A percentile compares a stretch with the other conserved stretches of the same genome.
phyloP scores from a whole-genome alignment of 306 rosid species.

The Vigna reflexopilosa region DNA sequence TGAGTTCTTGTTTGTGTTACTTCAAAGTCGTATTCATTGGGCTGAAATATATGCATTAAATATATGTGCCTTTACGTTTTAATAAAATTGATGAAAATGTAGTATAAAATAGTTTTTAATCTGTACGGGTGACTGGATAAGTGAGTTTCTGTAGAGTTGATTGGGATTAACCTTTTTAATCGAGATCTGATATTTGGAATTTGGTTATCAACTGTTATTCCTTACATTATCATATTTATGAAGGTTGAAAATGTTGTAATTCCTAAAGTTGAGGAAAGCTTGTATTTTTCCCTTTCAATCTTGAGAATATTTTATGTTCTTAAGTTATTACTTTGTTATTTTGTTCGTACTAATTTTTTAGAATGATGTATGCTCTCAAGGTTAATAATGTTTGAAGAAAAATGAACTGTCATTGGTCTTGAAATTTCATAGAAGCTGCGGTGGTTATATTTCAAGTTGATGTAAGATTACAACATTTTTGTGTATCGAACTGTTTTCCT shows the following conservation, averaged over 20 bases:
- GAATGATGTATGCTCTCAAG: background rate
- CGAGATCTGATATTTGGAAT: conserved; percentile 19
- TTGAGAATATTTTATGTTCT: conserved; percentile 13
- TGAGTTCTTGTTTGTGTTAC: too few relatives aligned
- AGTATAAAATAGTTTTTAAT: conserved; percentile 25
- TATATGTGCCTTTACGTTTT: conserved; percentile 33
- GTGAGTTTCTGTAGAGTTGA: conserved; percentile 13
- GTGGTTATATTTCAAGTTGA: too few relatives aligned
- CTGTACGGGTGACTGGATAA: background rate
- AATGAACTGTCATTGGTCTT: too few relatives aligned
- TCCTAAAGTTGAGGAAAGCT: conserved; percentile 13
- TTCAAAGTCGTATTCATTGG: too few relatives aligned
- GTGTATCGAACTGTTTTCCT: background rate
- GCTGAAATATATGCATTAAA: conserved; percentile 27
- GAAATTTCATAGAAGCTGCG: background rate
- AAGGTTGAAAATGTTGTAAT: conserved; percentile 23
- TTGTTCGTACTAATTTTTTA: background rate
- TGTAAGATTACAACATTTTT: background rate
- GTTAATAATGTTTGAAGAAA: background rate
- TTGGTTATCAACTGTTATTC: conserved; percentile 12
- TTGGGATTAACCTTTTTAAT: conserved; percentile 4
- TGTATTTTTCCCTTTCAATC: background rate
- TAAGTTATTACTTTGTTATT: conserved; percentile 14
- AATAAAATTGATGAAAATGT: conserved; percentile 28
- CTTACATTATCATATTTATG: conserved; percentile 23